Evolutionary conservation across 2,329 filamentous ascomycete genomes (phyloP).

Genomic region (Cylindrodendrum hubeiense): DNA sequence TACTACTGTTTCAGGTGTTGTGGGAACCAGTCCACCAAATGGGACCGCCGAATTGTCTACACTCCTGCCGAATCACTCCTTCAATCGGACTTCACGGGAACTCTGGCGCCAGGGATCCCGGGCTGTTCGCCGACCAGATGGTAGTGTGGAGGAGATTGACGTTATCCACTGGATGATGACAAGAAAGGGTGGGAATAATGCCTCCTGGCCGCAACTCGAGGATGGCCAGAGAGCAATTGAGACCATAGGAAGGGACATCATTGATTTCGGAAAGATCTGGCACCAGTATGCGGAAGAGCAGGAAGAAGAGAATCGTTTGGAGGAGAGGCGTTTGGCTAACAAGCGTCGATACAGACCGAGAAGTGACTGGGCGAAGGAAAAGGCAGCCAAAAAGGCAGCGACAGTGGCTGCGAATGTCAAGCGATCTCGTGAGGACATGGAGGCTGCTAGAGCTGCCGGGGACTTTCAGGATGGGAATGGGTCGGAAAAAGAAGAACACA

Average conservation of each 20-base stretch:
- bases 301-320: slow-evolving; percentile 27
- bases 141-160: slow-evolving; percentile 31
- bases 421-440: neutral
- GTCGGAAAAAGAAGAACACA: neutral
- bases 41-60: neutral
- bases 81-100: slow-evolving; percentile 6
- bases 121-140: slow-evolving; percentile 28
- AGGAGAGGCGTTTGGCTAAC: slow-evolving; percentile 37
- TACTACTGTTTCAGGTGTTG: neutral
- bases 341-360: slow-evolving; percentile 41
- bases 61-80: slow-evolving; percentile 1
- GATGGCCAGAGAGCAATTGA: slow-evolving; percentile 31
- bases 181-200: slow-evolving; percentile 33
- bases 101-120: slow-evolving; percentile 38
- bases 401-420: slow-evolving; percentile 19
- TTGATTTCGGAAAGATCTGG: slow-evolving; percentile 32
- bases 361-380: slow-evolving; percentile 34
- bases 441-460: neutral
- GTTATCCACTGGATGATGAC: slow-evolving; percentile 39
- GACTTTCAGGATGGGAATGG: neutral
- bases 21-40: neutral
- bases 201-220: slow-evolving; percentile 35
- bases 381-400: slow-evolving; percentile 24
- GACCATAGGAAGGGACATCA: slow-evolving; percentile 32
- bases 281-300: slow-evolving; percentile 32